Evolutionary conservation across 768 basidiomycete species (phyloP).

Genomic region (Termitomyces sp.): DNA sequence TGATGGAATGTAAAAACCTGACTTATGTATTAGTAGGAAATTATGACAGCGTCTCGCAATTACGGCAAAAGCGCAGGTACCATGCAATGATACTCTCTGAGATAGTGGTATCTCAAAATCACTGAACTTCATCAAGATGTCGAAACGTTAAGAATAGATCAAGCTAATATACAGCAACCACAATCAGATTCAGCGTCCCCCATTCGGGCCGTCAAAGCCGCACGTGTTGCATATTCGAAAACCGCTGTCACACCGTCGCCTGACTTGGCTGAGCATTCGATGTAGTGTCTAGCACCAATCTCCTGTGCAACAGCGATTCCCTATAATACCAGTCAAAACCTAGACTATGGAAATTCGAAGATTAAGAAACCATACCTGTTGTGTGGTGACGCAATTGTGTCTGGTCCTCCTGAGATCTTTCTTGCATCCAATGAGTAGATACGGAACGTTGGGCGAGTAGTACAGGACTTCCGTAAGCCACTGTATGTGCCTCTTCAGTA

Average conservation of each 20-base stretch:
- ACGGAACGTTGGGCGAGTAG: constrained; percentile 89
- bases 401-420: constrained; percentile 94
- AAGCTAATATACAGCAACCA: constrained; percentile 3
- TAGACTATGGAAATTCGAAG: background rate
- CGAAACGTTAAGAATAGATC: background rate
- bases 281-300: constrained; percentile 93
- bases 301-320: constrained; percentile 92
- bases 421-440: constrained; percentile 98
- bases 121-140: background rate
- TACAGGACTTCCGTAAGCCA: constrained; percentile 99
- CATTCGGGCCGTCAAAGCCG: constrained; percentile 50
- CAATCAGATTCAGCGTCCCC: background rate
- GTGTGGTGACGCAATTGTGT: constrained; percentile 88
- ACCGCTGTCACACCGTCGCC: constrained; percentile 97
- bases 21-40: background rate
- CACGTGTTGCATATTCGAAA: constrained; percentile 94
- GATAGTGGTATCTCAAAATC: background rate
- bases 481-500: constrained; percentile 33
- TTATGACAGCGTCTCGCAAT: no score
- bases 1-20: background rate
- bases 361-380: constrained; percentile 56
- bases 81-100: background rate
- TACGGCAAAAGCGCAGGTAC: no score
- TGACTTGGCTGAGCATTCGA: constrained; percentile 94
- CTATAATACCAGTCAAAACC: constrained; percentile 31